Conservation (phyloP, 148 eudicot species). For the Suaeda aralocaspica region DNA sequence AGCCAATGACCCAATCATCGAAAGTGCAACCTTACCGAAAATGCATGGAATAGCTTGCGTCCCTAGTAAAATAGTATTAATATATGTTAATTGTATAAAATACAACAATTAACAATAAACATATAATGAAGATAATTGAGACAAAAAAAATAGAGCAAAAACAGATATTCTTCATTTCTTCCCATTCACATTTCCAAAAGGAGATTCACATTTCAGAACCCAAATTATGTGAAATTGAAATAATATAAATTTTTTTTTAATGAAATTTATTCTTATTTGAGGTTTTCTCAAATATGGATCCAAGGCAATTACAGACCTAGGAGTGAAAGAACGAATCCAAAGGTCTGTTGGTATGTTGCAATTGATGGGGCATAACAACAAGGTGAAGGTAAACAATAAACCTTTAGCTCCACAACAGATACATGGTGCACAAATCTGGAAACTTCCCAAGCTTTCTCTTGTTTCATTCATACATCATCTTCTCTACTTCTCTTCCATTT, state of each 20-base stretch:
- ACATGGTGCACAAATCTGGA: constrained; percentile 82
- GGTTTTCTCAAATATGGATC: constrained; percentile 51
- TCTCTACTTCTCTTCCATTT: constrained; percentile 37
- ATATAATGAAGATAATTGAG: constrained; percentile 12
- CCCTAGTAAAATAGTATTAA: constrained; percentile 21
- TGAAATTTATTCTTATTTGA: background rate
- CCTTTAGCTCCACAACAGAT: constrained; percentile 79
- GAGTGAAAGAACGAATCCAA: constrained; percentile 92
- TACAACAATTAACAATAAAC: constrained; percentile 14
- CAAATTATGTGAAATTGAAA: background rate
- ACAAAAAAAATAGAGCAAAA: constrained; percentile 12
- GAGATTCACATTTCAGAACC: constrained; percentile 4
- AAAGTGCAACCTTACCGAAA: constrained; percentile 39
- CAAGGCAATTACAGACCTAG: constrained; percentile 88
- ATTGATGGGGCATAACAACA: constrained; percentile 95
- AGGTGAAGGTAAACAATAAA: constrained; percentile 77
- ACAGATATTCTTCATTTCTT: constrained; percentile 40
- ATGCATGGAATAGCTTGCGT: constrained; percentile 49
- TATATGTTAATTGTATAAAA: too few species aligned
- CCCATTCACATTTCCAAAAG: constrained; percentile 32
- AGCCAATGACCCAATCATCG: constrained; percentile 21
- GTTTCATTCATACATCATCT: constrained; percentile 60
- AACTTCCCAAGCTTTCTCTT: constrained; percentile 66
- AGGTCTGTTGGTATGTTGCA: constrained; percentile 96
- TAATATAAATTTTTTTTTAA: background rate